Evolutionary conservation across 495 filamentous ascomycete species (phyloP), one percentile per base, ranked within the genome.

Genomic region (Tricharina praecox): DNA sequence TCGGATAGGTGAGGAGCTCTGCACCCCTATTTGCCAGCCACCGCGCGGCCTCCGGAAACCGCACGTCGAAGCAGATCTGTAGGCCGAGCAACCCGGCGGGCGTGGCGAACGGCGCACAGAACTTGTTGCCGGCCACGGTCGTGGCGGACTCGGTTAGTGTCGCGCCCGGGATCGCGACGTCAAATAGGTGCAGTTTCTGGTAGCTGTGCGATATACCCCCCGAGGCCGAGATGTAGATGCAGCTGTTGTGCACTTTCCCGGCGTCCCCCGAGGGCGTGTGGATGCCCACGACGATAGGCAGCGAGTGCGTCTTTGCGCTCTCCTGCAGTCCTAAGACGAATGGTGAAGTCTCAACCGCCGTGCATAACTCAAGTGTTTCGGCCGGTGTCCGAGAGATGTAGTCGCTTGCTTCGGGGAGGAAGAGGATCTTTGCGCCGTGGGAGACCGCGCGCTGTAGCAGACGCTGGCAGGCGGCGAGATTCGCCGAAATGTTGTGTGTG

Each of bases 341-440:
- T 47, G 71, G 62, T 8, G 65, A 68, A 32, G 58, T 52, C 19
- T 67, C 58, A 32, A 69, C 68, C 3, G 82, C 69, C 42, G 70
- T 67, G 53, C 71, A 79, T 16, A 93, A 75, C 16, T 71, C 66
- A 5, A 85, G 59, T 0, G 77, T 77, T 56, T 88, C 81, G 7
- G 72, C 63, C 21, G 74, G 62, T 1, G 75, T 76, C 13, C 69
- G 67, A 35, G 73, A 76, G 51, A 93, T 86, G 68, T 93, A 95
- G 65, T 94, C 87, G 49, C 72, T 77, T 33, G 87, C 87, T 70
- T 95, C 86, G 15, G 86, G 90, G 50, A 95, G 81, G 63, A 94
- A 93, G 44, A 95, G 69, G 21, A 81, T 76, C 82, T 53, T 50
- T 5, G 50, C 19, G 4, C 52, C 38, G 7, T 18, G 25, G 16